Base-by-base conservation (phyloP, 2,329 filamentous ascomycete genomes). In the Colletotrichum noveboracense region DNA sequence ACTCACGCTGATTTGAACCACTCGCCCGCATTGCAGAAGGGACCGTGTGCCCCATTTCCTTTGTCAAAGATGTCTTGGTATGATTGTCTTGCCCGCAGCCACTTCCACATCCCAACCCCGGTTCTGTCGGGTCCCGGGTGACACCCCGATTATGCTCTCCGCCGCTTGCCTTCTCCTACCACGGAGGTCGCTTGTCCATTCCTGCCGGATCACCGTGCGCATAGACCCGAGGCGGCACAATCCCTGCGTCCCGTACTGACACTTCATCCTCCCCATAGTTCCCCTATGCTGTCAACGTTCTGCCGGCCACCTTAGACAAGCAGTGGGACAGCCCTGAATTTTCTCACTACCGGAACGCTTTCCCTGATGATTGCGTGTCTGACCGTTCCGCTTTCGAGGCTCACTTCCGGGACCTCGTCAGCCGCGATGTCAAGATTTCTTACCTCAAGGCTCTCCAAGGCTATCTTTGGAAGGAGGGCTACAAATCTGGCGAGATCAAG, bases 61-160 rank as follows among this genome's bases (percentile, higher is more conserved):
- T 96, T 85, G 94, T 96, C 85, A 95, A 95, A 86, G 93, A 96
- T 83, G 91, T 94, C 78, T 87, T 96, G 87, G 94, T 96, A 91
- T 91, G 94, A 86, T 71, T 78, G 72, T 64, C 67, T 77, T 77
- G 68, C 74, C 69, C 77, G 61, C 61, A 60, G 26, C 58, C 30
- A 48, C 38, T 48, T 48, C 66, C 76, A 76, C 70, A 64, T 73
- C 75, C 77, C 60, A 75, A 66, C 76, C 67, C 56, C 14, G 62
- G 70, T 70, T 69, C 70, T 70, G 76, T 73, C 70, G 73, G 76
- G 24, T 67, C 71, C 67, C 70, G 60, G 77, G 36, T 58, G 43
- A 67, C 64, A 67, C 76, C 67, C 78, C 78, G 75, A 78, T 76
- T 68, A 70, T 74, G 55, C 67, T 70, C 38, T n/a, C 38, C 38